Evolutionary conservation across 2,329 filamentous ascomycete species (phyloP).

Genomic region (Rhynchosporium agropyri): DNA sequence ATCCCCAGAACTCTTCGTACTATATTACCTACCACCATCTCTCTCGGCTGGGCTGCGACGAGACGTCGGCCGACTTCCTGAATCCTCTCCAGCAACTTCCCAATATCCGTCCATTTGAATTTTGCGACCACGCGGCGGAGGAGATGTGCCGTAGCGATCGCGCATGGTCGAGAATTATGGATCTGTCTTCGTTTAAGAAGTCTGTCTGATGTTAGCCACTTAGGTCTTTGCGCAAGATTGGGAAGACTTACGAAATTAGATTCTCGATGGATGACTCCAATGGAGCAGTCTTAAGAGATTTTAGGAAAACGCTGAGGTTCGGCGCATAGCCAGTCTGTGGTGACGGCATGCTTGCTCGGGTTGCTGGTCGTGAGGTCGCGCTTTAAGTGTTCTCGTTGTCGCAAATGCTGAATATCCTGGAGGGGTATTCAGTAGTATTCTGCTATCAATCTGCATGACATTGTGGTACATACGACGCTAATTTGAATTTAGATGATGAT

Average conservation of each 20-base stretch:
- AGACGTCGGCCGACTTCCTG: slow-evolving; percentile 77
- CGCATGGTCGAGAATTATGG: slow-evolving; percentile 82
- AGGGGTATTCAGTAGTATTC: slow-evolving; percentile 14
- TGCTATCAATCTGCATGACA: background rate
- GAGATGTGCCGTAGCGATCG: slow-evolving; percentile 86
- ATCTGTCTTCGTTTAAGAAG: slow-evolving; percentile 92
- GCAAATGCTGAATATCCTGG: slow-evolving; percentile 13
- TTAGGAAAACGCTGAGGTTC: slow-evolving; percentile 76
- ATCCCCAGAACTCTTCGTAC: slow-evolving; percentile 86
- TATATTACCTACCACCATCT: slow-evolving; percentile 93
- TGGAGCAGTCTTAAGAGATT: slow-evolving; percentile 72
- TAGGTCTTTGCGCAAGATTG: slow-evolving; percentile 25
- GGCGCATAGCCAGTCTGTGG: slow-evolving; percentile 59
- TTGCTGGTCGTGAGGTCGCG: slow-evolving; percentile 10
- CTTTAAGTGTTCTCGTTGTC: background rate
- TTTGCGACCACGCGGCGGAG: slow-evolving; percentile 84
- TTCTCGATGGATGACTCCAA: slow-evolving; percentile 83
- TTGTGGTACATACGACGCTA: background rate
- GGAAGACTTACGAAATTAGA: slow-evolving; percentile 67
- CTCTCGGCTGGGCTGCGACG: slow-evolving; percentile 78
- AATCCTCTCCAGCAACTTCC: slow-evolving; percentile 78
- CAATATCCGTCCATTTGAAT: slow-evolving; percentile 76
- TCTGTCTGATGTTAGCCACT: slow-evolving; percentile 43
- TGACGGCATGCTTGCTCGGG: slow-evolving; percentile 53
- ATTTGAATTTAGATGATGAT: background rate